Conservation (phyloP, 192 early-diverging fungal genomes). For the Blastocladiella britannica region DNA sequence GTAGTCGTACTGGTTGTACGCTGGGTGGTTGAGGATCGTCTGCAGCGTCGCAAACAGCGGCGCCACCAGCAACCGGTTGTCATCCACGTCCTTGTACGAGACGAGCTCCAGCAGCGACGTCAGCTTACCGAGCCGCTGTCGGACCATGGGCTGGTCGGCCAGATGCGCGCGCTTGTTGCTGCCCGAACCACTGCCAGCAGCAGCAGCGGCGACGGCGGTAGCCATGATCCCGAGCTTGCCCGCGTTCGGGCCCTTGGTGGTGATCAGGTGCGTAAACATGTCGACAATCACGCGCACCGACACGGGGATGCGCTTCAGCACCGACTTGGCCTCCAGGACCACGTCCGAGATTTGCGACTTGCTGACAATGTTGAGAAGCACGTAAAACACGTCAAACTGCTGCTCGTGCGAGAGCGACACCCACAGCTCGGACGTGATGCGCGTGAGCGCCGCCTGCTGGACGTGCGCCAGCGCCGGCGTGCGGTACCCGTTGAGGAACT, state of each 20-base stretch:
- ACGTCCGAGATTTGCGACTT: conserved; percentile 6
- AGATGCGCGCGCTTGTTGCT: conserved; percentile 11
- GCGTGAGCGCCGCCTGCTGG: conserved; percentile 22
- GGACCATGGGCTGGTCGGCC: conserved; percentile 3
- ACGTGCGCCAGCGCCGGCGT: conserved; percentile 6
- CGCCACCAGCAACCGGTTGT: conserved; percentile 30
- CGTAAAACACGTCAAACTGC: conserved; percentile 24
- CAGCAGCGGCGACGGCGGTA: conserved; percentile 1
- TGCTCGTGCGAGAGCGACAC: conserved; percentile 10
- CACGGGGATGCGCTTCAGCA: conserved; percentile 1
- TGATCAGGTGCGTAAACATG: neutral
- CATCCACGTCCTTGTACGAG: conserved; percentile 34
- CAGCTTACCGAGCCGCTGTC: conserved; percentile 12
- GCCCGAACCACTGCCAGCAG: conserved; percentile 8
- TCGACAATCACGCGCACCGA: neutral
- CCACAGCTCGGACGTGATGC: conserved; percentile 20
- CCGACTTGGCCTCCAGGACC: conserved; percentile 2
- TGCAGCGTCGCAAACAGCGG: conserved; percentile 52
- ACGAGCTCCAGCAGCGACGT: conserved; percentile 54
- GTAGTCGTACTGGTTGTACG: conserved; percentile 33
- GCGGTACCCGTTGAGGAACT: neutral
- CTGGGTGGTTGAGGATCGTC: conserved; percentile 24
- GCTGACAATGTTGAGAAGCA: conserved; percentile 27
- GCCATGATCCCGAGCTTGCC: conserved; percentile 6
- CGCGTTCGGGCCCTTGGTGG: conserved; percentile 6